phyloP scores from a whole-genome alignment of 495 filamentous ascomycete genomes.

The Acidiella bohemica region DNA sequence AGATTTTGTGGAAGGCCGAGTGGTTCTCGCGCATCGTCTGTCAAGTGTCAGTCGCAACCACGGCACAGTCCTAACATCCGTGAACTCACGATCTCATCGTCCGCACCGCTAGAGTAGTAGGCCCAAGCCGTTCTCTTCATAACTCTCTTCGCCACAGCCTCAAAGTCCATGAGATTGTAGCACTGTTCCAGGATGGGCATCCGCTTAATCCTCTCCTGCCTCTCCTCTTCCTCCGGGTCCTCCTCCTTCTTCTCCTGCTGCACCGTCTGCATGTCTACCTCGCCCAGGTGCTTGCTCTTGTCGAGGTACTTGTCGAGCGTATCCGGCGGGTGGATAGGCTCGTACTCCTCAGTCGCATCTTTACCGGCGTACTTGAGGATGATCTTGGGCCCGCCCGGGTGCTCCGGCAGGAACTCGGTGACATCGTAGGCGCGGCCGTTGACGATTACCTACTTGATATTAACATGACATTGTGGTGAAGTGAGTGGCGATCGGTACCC shows the following conservation, averaged over 20 bases:
- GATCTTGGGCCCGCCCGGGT: constrained; percentile 65
- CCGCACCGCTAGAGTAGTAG: constrained; percentile 90
- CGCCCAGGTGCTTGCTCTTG: constrained; percentile 74
- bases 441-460: constrained; percentile 45
- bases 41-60: not conserved
- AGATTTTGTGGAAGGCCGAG: constrained; percentile 89
- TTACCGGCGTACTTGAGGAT: constrained; percentile 78
- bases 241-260: constrained; percentile 52
- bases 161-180: constrained; percentile 92
- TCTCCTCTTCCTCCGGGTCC: constrained; percentile 63
- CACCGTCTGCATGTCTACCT: constrained; percentile 81
- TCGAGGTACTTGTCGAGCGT: constrained; percentile 73
- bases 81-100: constrained; percentile 83
- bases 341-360: constrained; percentile 74
- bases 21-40: constrained; percentile 96
- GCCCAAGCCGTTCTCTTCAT: constrained; percentile 96
- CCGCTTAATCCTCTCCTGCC: constrained; percentile 56
- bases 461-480: no score
- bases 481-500: no score
- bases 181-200: constrained; percentile 82
- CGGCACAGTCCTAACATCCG: not conserved
- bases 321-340: constrained; percentile 59
- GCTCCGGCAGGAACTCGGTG: constrained; percentile 50
- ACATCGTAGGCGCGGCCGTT: constrained; percentile 70
- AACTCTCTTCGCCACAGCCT: constrained; percentile 68